These are phyloP conservation scores for Peronosclerospora sorghi DNA, from an alignment of 352 stramenopile genomes.

Conservation along the genomic window DNA sequence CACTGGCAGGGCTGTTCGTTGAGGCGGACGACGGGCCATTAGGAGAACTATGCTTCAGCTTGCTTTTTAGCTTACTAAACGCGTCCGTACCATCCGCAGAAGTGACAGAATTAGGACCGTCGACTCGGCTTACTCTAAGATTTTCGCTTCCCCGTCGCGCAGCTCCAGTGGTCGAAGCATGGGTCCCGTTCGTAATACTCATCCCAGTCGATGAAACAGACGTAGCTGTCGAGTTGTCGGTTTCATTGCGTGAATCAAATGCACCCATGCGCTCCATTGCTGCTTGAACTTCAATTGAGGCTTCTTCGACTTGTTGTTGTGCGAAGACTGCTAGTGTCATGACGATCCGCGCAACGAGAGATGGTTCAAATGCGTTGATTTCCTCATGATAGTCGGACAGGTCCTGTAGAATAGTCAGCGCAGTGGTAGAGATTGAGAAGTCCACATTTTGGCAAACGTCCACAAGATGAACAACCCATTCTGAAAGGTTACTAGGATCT, in stretches of 20 bases:
- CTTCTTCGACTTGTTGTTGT: conserved; percentile 81
- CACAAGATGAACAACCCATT: conserved; percentile 77
- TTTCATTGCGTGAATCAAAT: conserved; percentile 8
- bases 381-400: conserved; percentile 64
- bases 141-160: conserved; percentile 40
- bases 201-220: conserved; percentile 24
- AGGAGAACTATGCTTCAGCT: conserved; percentile 27
- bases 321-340: conserved; percentile 81
- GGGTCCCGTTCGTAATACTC: conserved; percentile 14
- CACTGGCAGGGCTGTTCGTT: conserved; percentile 19
- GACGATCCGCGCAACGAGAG: conserved; percentile 67
- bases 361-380: conserved; percentile 55
- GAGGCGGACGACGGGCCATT: conserved; percentile 28
- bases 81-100: conserved; percentile 30
- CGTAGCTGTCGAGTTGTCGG: conserved; percentile 11
- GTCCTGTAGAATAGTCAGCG: conserved; percentile 68
- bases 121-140: conserved; percentile 26
- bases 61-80: conserved; percentile 69
- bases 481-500: conserved; percentile 37
- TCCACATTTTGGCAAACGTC: conserved; percentile 64
- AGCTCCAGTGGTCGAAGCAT: conserved; percentile 3
- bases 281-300: conserved; percentile 76
- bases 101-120: conserved; percentile 16
- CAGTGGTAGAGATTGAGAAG: conserved; percentile 70
- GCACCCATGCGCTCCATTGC: conserved; percentile 48